These are phyloP conservation scores for Telfairia occidentalis DNA, from an alignment of 331 rosid genomes.

Conservation along the genomic window DNA sequence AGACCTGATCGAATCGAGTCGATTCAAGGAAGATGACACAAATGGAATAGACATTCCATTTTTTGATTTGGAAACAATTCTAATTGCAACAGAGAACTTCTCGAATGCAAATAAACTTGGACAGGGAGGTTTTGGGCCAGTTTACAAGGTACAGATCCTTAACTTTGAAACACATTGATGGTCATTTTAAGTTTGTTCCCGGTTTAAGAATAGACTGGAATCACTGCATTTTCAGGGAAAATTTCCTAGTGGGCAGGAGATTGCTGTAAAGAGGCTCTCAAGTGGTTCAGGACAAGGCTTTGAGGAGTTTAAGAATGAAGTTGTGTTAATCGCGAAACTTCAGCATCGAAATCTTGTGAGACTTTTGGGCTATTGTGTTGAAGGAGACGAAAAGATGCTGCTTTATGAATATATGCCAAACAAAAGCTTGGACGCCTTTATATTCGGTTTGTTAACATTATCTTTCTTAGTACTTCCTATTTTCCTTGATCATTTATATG, in stretches of 20 bases:
- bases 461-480: background rate
- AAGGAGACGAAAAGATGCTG: constrained; percentile 33
- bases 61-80: constrained; percentile 53
- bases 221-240: constrained; percentile 19
- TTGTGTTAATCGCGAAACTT: constrained; percentile 30
- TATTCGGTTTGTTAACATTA: constrained; percentile 24
- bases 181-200: background rate
- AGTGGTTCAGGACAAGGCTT: constrained; percentile 34
- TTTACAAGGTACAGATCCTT: constrained; percentile 23
- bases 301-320: constrained; percentile 36
- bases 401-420: constrained; percentile 36
- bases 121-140: constrained; percentile 37
- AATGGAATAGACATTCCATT: constrained; percentile 55
- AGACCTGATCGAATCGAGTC: constrained; percentile 46
- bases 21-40: constrained; percentile 44
- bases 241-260: constrained; percentile 23
- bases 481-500: background rate
- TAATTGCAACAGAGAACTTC: constrained; percentile 46
- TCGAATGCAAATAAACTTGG: constrained; percentile 35
- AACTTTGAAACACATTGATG: background rate
- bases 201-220: background rate
- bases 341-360: constrained; percentile 33
- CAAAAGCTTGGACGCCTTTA: constrained; percentile 31
- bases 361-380: constrained; percentile 36
- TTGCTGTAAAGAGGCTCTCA: constrained; percentile 37